These are phyloP conservation scores for Aspergillus coremiiformis DNA, from an alignment of 495 filamentous ascomycete species.

Conservation along the genomic window DNA sequence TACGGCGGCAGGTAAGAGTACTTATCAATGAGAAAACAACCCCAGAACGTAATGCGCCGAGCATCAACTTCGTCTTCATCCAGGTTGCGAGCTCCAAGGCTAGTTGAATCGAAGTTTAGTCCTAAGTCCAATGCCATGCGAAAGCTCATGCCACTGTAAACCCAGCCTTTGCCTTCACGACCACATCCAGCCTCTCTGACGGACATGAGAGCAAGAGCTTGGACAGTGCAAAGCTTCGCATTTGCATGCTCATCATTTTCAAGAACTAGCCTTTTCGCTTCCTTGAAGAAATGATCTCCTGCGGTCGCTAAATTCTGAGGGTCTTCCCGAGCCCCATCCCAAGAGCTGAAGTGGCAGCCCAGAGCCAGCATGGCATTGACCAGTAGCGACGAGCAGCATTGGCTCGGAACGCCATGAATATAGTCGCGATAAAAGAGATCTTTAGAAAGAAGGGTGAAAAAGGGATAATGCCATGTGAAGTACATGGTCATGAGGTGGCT, in stretches of 20 bases:
- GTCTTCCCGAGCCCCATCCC: constrained; percentile 58
- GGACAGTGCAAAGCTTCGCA: constrained; percentile 85
- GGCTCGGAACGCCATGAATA: constrained; percentile 50
- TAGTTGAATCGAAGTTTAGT: constrained; percentile 75
- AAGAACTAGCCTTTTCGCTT: constrained; percentile 82
- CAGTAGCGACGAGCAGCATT: constrained; percentile 80
- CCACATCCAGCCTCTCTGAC: constrained; percentile 95
- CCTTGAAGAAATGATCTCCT: constrained; percentile 94
- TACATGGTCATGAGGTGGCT: constrained; percentile 93
- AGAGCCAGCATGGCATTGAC: constrained; percentile 96
- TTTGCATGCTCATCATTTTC: constrained; percentile 93
- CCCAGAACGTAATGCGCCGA: constrained; percentile 90
- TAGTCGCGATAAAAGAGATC: constrained; percentile 86
- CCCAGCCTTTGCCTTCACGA: constrained; percentile 92
- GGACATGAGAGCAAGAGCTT: constrained; percentile 92
- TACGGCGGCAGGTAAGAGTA: constrained; percentile 25
- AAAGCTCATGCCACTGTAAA: constrained; percentile 97
- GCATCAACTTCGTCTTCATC: constrained; percentile 84
- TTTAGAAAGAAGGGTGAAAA: constrained; percentile 90
- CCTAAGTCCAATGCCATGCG: constrained; percentile 97
- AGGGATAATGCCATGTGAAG: constrained; percentile 97
- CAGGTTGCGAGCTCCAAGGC: constrained; percentile 51
- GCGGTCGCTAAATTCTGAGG: constrained; percentile 73
- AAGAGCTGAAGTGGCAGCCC: constrained; percentile 91
- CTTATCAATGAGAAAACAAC: constrained; percentile 98